Percentiles rank a stretch among this genome's conserved stretches.
Conservation (phyloP, 768 basidiomycete species). For the Sporobolomyces roseus region DNA sequence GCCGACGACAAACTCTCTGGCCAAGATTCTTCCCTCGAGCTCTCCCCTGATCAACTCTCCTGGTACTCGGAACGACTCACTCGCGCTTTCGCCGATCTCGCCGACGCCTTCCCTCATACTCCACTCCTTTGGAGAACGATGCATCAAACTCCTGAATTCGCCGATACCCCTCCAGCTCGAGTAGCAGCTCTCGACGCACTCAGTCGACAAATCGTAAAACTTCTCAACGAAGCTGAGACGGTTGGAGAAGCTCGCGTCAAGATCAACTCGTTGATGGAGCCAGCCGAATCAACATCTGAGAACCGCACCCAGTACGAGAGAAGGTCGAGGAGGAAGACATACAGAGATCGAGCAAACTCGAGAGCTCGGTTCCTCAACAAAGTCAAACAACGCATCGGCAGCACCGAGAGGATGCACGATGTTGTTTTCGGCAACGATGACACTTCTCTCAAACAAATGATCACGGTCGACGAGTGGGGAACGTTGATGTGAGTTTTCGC, state of each 20-base stretch:
- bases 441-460: slow-evolving; percentile 8
- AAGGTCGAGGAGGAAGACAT: not conserved
- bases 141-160: slow-evolving; percentile 25
- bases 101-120: slow-evolving; percentile 22
- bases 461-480: slow-evolving; percentile 37
- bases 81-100: slow-evolving; percentile 28
- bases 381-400: slow-evolving; percentile 38
- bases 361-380: slow-evolving; percentile 31
- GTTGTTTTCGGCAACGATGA: slow-evolving; percentile 2
- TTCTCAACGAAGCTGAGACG: slow-evolving; percentile 15
- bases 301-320: too few relatives aligned
- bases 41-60: slow-evolving; percentile 27
- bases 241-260: slow-evolving; percentile 4
- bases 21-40: not conserved
- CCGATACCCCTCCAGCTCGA: slow-evolving; percentile 13
- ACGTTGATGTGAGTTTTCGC: slow-evolving; percentile 20
- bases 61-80: slow-evolving; percentile 34
- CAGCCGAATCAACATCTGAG: not conserved
- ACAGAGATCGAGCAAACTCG: not conserved
- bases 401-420: slow-evolving; percentile 18
- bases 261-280: not conserved
- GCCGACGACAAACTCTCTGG: slow-evolving; percentile 27
- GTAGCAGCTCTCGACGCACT: slow-evolving; percentile 37
- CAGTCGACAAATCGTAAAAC: slow-evolving; percentile 20
- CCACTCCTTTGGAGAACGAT: slow-evolving; percentile 34